These are phyloP conservation scores for Kuraishia cidri DNA, from an alignment of 805 yeast species.

Conservation along the genomic window DNA sequence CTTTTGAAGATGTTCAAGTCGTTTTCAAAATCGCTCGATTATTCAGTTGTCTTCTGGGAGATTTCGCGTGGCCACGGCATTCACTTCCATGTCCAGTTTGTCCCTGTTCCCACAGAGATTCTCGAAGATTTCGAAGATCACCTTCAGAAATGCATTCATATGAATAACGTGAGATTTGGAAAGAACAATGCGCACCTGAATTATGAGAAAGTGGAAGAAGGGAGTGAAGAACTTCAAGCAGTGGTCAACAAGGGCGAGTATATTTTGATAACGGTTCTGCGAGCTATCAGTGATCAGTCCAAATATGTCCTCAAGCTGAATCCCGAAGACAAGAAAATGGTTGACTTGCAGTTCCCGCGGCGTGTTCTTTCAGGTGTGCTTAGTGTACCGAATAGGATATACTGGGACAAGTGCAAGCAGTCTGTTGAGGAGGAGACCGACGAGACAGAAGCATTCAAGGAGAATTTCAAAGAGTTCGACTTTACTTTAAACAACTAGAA, in stretches of 20 bases:
- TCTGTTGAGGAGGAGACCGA: slow-evolving; percentile 47
- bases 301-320: slow-evolving; percentile 20
- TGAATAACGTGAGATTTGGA: slow-evolving; percentile 38
- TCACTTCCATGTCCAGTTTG: slow-evolving; percentile 70
- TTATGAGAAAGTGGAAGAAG: slow-evolving; percentile 24
- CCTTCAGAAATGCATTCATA: slow-evolving; percentile 30
- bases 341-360: slow-evolving; percentile 82
- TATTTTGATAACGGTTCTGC: slow-evolving; percentile 20
- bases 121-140: slow-evolving; percentile 32
- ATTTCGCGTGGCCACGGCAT: slow-evolving; percentile 55
- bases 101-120: slow-evolving; percentile 52
- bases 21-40: slow-evolving; percentile 22
- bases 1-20: slow-evolving; percentile 38
- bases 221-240: slow-evolving; percentile 12
- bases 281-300: slow-evolving; percentile 8
- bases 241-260: slow-evolving; percentile 25
- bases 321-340: slow-evolving; percentile 10
- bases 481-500: slow-evolving; percentile 22
- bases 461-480: slow-evolving; percentile 43
- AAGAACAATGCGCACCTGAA: slow-evolving; percentile 29
- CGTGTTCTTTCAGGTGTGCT: slow-evolving; percentile 62
- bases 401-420: slow-evolving; percentile 77
- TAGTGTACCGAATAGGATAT: slow-evolving; percentile 48
- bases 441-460: slow-evolving; percentile 59
- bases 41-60: slow-evolving; percentile 58